A percentile compares a stretch with the other conserved stretches of the same genome.
Evolutionary conservation across 768 basidiomycete species (phyloP).

Genomic region (Trametes cubensis): DNA sequence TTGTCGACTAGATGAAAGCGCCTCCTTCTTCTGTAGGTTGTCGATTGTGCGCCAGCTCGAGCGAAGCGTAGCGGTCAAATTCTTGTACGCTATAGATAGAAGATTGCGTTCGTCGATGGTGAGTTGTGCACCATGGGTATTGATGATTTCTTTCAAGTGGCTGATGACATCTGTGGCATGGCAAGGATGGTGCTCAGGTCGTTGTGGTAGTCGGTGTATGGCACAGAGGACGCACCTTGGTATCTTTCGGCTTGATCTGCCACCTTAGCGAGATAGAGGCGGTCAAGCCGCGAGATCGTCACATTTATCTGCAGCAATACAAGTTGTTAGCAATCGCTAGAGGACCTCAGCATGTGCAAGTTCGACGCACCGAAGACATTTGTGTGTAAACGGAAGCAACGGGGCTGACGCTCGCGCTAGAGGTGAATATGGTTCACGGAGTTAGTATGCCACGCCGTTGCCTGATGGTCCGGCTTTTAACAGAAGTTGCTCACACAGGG

Average conservation of each 20-base stretch:
- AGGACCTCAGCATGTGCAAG: not conserved
- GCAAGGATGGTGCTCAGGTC: not conserved
- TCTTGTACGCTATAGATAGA: slow-evolving; percentile 90
- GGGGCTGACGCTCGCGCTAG: not conserved
- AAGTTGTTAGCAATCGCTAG: not conserved
- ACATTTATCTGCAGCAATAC: slow-evolving; percentile 17
- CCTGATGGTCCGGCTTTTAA: not conserved
- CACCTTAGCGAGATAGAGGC: slow-evolving; percentile 71
- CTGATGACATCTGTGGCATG: slow-evolving; percentile 65
- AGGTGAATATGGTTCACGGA: not conserved
- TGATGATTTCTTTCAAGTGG: slow-evolving; percentile 77
- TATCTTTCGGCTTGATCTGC: slow-evolving; percentile 89
- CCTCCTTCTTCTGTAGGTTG: slow-evolving; percentile 70
- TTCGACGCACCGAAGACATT: slow-evolving; percentile 2
- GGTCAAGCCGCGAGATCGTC: slow-evolving; percentile 38
- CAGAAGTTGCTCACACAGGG: slow-evolving; percentile 16
- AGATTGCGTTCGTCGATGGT: slow-evolving; percentile 87
- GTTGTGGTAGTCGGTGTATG: not conserved
- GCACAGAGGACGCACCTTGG: slow-evolving; percentile 56
- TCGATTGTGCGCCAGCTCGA: slow-evolving; percentile 85
- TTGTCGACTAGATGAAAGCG: slow-evolving; percentile 50
- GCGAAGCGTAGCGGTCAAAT: slow-evolving; percentile 80
- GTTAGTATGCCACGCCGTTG: not conserved
- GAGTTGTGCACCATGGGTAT: slow-evolving; percentile 66
- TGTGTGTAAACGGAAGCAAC: not conserved